Evolutionary conservation across 495 filamentous ascomycete genomes (phyloP), one percentile per base, ranked within the genome.

Genomic region (Penicillium coffeae): DNA sequence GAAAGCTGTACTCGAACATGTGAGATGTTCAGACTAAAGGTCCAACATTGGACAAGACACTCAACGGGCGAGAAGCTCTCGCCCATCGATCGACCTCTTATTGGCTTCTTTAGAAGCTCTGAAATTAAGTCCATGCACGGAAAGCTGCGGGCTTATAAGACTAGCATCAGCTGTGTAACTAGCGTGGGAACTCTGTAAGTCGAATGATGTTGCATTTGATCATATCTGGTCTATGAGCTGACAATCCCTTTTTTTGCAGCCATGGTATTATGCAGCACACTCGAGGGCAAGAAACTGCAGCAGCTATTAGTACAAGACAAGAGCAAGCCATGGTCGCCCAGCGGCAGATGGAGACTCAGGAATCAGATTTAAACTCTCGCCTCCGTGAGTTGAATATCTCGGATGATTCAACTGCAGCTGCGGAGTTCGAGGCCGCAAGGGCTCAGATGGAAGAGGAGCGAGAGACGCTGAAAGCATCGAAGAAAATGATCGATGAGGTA

Each of bases 1-100:
- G 52, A 55, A 20, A 54, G 43, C 19, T 67, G 62, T 39, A 52
- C 44, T 16, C 30, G 54, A 40, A 63, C 65, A 35, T 75, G 69
- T 54, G 38, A 64, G 7, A 12, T 19, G 19, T 52, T 52, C 41
- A 41, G 45, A 34, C 8, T 22, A 5, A 45, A 56, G 12, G 22
- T 56, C 14, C 35, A 52, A n/a, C 14, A n/a, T 14, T 52, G 53
- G 53, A 52, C 53, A 8, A 22, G 40, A 9, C 48, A 51, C 33
- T 56, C 47, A 13, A 14, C 45, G 21, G 36, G 42, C 4, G 22
- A 36, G 3, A 40, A 25, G 9, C 45, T 56, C 18, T 48, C 48
- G 1, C 22, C 27, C 22, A 12, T 39, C 8, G 48, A 52, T 21
- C 44, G 48, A 40, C 44, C 53, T 0, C 41, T 15, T 13, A 38